Percentiles rank a stretch among this genome's conserved stretches.
These are phyloP conservation scores for Talaromyces atroroseus DNA, from an alignment of 2,329 filamentous ascomycete species.

Conservation along the genomic window DNA sequence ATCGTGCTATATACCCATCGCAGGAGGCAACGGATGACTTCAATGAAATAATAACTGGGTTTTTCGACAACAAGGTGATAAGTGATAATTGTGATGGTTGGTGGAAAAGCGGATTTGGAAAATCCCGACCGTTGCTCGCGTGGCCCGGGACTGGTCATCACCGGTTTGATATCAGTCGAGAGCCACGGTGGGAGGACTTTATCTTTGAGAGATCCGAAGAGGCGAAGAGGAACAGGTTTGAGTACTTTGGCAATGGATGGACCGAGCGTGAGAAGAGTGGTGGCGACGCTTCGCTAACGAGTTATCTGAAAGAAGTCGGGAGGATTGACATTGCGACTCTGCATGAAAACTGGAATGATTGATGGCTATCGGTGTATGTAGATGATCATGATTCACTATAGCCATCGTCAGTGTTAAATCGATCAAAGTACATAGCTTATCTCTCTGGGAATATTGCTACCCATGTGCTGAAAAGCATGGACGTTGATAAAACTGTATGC, in stretches of 20 bases:
- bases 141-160: slow-evolving; percentile 10
- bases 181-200: slow-evolving; percentile 11
- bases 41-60: background rate
- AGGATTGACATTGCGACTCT: slow-evolving; percentile 7
- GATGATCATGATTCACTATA: too few species aligned
- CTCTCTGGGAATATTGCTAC: too few species aligned
- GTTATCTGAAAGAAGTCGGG: slow-evolving; percentile 8
- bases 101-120: slow-evolving; percentile 10
- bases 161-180: slow-evolving; percentile 9
- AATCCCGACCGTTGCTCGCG: background rate
- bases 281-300: background rate
- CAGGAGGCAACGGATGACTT: slow-evolving; percentile 12
- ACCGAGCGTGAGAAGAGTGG: slow-evolving; percentile 9
- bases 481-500: too few species aligned
- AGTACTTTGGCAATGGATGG: slow-evolving; percentile 10
- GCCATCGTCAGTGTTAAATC: background rate
- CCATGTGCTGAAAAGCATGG: too few species aligned
- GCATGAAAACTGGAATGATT: slow-evolving; percentile 12
- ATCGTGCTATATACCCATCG: slow-evolving; percentile 1
- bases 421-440: background rate
- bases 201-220: slow-evolving; percentile 4
- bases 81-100: slow-evolving; percentile 5
- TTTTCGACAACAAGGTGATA: slow-evolving; percentile 8
- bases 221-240: slow-evolving; percentile 6
- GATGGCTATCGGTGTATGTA: background rate